Evolutionary conservation across 2,329 filamentous ascomycete species (phyloP).

Genomic region (Cytospora piceae): DNA sequence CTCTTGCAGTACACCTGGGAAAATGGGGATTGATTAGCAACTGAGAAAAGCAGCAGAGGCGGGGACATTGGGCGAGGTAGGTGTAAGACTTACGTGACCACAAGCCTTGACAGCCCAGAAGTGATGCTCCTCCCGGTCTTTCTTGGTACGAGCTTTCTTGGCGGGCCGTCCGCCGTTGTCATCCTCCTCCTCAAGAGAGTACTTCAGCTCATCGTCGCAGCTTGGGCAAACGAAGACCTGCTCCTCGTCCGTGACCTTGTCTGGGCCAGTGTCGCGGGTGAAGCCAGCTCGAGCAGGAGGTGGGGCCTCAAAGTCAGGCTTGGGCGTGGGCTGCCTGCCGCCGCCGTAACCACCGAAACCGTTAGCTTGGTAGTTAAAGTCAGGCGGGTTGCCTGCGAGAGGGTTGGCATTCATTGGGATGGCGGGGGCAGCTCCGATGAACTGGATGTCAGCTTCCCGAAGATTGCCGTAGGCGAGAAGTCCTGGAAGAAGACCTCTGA

Average conservation of each 20-base stretch:
- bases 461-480: slow-evolving; percentile 18
- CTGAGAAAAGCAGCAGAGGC: not conserved
- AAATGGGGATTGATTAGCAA: slow-evolving; percentile 10
- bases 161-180: slow-evolving; percentile 36
- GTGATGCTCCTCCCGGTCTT: slow-evolving; percentile 70
- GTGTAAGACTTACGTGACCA: slow-evolving; percentile 72
- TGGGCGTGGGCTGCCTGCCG: slow-evolving; percentile 41
- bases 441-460: slow-evolving; percentile 38
- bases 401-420: slow-evolving; percentile 35
- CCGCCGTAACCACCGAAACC: slow-evolving; percentile 36
- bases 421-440: slow-evolving; percentile 30
- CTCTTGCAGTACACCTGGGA: slow-evolving; percentile 64
- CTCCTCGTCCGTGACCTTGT: slow-evolving; percentile 65
- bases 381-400: slow-evolving; percentile 36
- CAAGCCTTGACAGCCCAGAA: slow-evolving; percentile 92
- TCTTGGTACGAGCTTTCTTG: slow-evolving; percentile 51
- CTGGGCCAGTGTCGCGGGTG: slow-evolving; percentile 55
- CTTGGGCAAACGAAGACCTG: slow-evolving; percentile 81
- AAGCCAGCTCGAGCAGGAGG: slow-evolving; percentile 74
- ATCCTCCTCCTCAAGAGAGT: slow-evolving; percentile 58
- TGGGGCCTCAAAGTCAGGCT: slow-evolving; percentile 63
- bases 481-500: slow-evolving; percentile 17
- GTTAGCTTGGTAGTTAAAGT: slow-evolving; percentile 41
- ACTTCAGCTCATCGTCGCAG: slow-evolving; percentile 82
- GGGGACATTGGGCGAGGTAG: not conserved